Evolutionary conservation across 2,329 filamentous ascomycete species (phyloP).

Genomic region (Fusarium sp.): DNA sequence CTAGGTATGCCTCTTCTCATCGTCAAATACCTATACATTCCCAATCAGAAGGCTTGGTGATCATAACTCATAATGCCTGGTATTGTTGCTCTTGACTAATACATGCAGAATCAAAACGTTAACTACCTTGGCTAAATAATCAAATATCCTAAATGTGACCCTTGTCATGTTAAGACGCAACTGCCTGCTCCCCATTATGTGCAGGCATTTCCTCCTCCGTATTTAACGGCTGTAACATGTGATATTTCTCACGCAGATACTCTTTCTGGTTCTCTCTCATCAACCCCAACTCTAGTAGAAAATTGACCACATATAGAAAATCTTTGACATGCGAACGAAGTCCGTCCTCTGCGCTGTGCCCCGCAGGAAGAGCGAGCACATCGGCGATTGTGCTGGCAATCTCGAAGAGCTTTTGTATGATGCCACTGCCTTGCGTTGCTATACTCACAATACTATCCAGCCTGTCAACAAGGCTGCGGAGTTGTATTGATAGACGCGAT

Average conservation of each 20-base stretch:
- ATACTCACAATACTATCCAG: conserved; percentile 57
- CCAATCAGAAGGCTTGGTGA: background rate
- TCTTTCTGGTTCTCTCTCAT: conserved; percentile 60
- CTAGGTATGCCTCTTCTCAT: no score
- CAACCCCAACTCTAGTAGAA: conserved; percentile 62
- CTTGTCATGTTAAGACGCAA: conserved; percentile 9
- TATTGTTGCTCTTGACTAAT: conserved; percentile 1
- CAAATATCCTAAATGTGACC: background rate
- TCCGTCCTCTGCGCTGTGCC: conserved; percentile 56
- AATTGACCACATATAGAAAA: conserved; percentile 64
- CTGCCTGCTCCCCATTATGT: conserved; percentile 21
- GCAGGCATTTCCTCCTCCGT: conserved; percentile 10
- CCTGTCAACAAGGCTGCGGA: conserved; percentile 53
- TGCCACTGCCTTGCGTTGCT: conserved; percentile 66
- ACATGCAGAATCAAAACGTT: background rate
- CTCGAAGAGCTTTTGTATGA: conserved; percentile 70
- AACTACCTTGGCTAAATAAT: conserved; percentile 12
- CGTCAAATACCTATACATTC: background rate
- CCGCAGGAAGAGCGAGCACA: conserved; percentile 64
- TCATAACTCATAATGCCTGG: conserved; percentile 17
- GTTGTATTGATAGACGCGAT: conserved; percentile 53
- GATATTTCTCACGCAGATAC: conserved; percentile 56
- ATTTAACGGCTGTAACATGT: conserved; percentile 50
- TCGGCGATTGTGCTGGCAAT: conserved; percentile 70
- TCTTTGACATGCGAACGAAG: conserved; percentile 63